These are phyloP conservation scores for Limnanthes douglasii DNA, from an alignment of 345 rosid species.

Conservation along the genomic window DNA sequence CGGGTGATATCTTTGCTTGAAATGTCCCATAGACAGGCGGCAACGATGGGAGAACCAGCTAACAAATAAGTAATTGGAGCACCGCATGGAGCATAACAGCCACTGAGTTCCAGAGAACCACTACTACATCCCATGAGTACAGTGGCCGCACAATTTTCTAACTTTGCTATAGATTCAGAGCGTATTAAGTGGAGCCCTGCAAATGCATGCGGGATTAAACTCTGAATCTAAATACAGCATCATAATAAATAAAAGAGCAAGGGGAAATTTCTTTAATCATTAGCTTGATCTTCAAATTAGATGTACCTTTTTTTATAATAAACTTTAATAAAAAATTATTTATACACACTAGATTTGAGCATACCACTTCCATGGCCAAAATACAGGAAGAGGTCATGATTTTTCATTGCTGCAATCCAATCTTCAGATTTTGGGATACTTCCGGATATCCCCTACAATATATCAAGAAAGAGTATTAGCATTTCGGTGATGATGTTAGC, in stretches of 20 bases:
- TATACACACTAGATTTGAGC: no score
- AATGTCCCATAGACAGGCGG: constrained; percentile 92
- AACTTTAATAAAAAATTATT: no score
- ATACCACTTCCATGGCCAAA: constrained; percentile 96
- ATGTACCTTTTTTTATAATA: no score
- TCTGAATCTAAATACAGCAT: no score
- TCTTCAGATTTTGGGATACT: constrained; percentile 54
- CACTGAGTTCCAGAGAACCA: constrained; percentile 54
- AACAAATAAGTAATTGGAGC: constrained; percentile 48
- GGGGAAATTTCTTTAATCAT: no score
- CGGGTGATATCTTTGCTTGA: constrained; percentile 87
- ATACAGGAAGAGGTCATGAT: constrained; percentile 78
- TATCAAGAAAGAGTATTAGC: no score
- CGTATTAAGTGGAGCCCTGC: constrained; percentile 70
- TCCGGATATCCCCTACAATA: constrained; percentile 73
- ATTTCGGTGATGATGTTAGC: neutral
- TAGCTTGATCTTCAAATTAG: no score
- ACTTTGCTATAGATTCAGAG: constrained; percentile 43
- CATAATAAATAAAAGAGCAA: no score
- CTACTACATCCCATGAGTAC: constrained; percentile 94
- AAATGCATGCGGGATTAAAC: no score
- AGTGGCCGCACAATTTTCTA: constrained; percentile 69
- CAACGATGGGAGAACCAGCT: constrained; percentile 71
- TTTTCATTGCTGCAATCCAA: constrained; percentile 50
- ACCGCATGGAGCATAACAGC: constrained; percentile 70